Evolutionary conservation across 2,329 filamentous ascomycete species (phyloP).

Genomic region (Zymoseptoria brevis): DNA sequence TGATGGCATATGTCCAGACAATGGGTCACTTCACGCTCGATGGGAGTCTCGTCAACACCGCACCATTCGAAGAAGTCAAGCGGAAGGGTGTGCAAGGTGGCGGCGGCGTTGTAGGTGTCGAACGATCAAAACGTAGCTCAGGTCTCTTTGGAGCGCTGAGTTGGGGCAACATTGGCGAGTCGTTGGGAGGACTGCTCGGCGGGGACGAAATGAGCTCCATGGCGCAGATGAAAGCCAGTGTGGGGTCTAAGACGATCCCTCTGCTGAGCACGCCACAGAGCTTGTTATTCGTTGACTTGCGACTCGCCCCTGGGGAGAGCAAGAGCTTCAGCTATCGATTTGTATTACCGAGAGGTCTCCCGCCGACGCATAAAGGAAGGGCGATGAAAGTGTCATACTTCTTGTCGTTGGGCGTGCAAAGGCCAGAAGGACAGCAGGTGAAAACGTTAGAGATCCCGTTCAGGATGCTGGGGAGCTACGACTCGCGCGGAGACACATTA

Average conservation of each 20-base stretch:
- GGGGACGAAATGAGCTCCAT: slow-evolving; percentile 84
- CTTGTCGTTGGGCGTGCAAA: slow-evolving; percentile 83
- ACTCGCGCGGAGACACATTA: slow-evolving; percentile 76
- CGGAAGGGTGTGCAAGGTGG: slow-evolving; percentile 80
- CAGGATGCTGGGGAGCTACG: slow-evolving; percentile 85
- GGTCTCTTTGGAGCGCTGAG: slow-evolving; percentile 77
- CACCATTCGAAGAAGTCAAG: slow-evolving; percentile 91
- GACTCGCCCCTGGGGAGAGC: slow-evolving; percentile 80
- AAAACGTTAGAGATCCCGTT: slow-evolving; percentile 91
- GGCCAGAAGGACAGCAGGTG: slow-evolving; percentile 71
- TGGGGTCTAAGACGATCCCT: slow-evolving; percentile 78
- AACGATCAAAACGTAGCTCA: slow-evolving; percentile 64
- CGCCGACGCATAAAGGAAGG: slow-evolving; percentile 82
- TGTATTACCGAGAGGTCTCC: slow-evolving; percentile 76
- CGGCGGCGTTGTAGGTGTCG: slow-evolving; percentile 75
- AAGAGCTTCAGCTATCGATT: slow-evolving; percentile 81
- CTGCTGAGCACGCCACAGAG: slow-evolving; percentile 92
- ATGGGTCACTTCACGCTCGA: slow-evolving; percentile 88
- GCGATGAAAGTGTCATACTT: slow-evolving; percentile 92
- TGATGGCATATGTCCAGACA: slow-evolving; percentile 97
- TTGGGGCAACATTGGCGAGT: slow-evolving; percentile 82
- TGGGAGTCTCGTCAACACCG: slow-evolving; percentile 80
- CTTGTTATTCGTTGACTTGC: slow-evolving; percentile 88
- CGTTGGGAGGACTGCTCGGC: slow-evolving; percentile 79
- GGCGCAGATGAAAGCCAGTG: slow-evolving; percentile 85